Conservation (phyloP, 805 yeast genomes). For the Metschnikowia similis region DNA sequence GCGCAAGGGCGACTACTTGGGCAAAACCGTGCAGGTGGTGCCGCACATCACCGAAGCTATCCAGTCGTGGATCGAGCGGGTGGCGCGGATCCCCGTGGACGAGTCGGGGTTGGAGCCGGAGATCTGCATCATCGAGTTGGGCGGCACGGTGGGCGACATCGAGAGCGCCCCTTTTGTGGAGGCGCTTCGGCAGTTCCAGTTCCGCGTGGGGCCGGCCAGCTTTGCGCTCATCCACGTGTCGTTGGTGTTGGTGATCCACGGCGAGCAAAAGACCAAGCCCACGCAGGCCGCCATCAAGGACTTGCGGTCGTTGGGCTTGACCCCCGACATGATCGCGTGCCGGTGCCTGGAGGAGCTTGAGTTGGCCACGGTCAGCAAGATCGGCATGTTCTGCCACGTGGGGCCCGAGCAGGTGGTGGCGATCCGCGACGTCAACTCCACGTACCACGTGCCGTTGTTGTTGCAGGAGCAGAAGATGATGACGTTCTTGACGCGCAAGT, state of each 20-base stretch:
- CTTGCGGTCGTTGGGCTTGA: conserved; percentile 88
- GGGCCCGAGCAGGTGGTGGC: conserved; percentile 97
- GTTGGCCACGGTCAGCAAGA: conserved; percentile 83
- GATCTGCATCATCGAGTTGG: conserved; percentile 93
- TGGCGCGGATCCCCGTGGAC: conserved; percentile 89
- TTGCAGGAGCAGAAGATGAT: conserved; percentile 83
- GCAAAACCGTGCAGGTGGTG: conserved; percentile 99
- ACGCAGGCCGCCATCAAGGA: conserved; percentile 99
- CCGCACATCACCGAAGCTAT: conserved; percentile 97
- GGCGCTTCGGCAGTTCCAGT: conserved; percentile 98
- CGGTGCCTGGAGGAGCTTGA: conserved; percentile 86
- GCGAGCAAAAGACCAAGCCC: conserved; percentile 98
- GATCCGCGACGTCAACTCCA: conserved; percentile 93
- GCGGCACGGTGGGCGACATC: conserved; percentile 99
- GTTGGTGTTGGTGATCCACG: conserved; percentile 94
- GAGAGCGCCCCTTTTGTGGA: conserved; percentile 99
- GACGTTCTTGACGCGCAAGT: conserved; percentile 64
- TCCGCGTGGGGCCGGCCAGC: conserved; percentile 90
- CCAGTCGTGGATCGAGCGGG: conserved; percentile 98
- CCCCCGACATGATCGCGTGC: conserved; percentile 97
- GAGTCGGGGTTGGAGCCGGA: conserved; percentile 85
- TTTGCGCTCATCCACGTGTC: conserved; percentile 96
- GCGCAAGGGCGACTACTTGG: conserved; percentile 94
- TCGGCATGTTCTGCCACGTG: conserved; percentile 98
- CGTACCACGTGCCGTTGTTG: conserved; percentile 94